Conservation (phyloP, 441 rosid species). For the Biscutella laevigata region DNA sequence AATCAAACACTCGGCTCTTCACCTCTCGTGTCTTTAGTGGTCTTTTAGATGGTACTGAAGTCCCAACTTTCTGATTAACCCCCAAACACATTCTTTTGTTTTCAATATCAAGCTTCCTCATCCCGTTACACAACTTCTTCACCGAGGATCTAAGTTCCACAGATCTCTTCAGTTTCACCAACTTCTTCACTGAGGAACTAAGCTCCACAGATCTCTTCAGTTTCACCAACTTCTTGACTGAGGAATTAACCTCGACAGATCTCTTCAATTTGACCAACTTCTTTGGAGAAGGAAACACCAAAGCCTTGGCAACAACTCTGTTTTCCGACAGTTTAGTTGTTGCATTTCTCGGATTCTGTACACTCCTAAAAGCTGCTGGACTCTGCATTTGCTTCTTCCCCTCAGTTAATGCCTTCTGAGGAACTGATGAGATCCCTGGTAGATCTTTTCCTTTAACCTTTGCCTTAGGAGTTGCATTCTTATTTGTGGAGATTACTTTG, state of each 20-base stretch:
- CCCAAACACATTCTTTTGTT: constrained; percentile 29
- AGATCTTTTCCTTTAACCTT: constrained; percentile 28
- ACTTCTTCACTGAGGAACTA: too few species aligned
- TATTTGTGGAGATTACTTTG: constrained; percentile 28
- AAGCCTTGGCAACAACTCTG: constrained; percentile 50
- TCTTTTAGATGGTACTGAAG: constrained; percentile 35
- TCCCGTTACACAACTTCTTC: constrained; percentile 42
- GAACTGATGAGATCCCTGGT: constrained; percentile 19
- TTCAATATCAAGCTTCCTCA: constrained; percentile 61
- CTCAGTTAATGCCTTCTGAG: constrained; percentile 49
- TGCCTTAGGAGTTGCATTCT: constrained; percentile 33
- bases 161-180: constrained; percentile 41
- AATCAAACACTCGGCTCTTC: constrained; percentile 84
- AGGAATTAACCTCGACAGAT: too few species aligned
- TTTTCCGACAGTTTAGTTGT: constrained; percentile 28
- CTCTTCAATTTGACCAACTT: too few species aligned
- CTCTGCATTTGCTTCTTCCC: constrained; percentile 36
- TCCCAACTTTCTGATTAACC: constrained; percentile 18
- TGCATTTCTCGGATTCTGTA: constrained; percentile 41
- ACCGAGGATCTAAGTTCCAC: constrained; percentile 41
- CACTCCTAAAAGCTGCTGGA: constrained; percentile 52
- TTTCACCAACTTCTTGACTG: too few species aligned
- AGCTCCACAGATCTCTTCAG: too few species aligned
- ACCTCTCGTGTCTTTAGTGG: constrained; percentile 56
- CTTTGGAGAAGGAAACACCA: constrained; percentile 72